These are phyloP conservation scores for Microsporum audouinii DNA, from an alignment of 2,329 filamentous ascomycete species.

Conservation along the genomic window DNA sequence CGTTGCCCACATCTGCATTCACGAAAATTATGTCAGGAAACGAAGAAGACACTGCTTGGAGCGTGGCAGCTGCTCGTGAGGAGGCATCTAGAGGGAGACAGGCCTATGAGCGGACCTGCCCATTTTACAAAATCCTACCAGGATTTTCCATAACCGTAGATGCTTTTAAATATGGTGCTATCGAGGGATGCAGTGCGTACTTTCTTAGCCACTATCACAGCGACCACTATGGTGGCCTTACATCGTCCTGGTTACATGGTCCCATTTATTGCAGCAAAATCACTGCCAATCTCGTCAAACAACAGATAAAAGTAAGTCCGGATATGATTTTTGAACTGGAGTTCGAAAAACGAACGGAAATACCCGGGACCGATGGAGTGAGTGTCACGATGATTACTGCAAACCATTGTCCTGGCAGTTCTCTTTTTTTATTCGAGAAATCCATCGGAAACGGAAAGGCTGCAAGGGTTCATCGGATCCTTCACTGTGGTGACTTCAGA, in stretches of 20 bases:
- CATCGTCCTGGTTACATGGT: constrained; percentile 77
- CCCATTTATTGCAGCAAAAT: constrained; percentile 94
- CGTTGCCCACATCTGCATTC: constrained; percentile 58
- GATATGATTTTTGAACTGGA: constrained; percentile 78
- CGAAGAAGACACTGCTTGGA: constrained; percentile 84
- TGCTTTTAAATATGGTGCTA: constrained; percentile 87
- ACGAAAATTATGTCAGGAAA: constrained; percentile 86
- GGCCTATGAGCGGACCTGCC: constrained; percentile 79
- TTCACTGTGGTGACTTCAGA: constrained; percentile 93
- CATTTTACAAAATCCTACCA: constrained; percentile 97
- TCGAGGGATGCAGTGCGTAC: constrained; percentile 84
- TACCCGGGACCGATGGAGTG: constrained; percentile 72
- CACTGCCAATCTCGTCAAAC: constrained; percentile 77
- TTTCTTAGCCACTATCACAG: constrained; percentile 97
- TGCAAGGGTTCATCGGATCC: constrained; percentile 59
- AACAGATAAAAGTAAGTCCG: constrained; percentile 72
- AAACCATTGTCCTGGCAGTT: constrained; percentile 93
- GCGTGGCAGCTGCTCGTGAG: constrained; percentile 69
- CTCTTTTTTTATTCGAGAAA: constrained; percentile 87
- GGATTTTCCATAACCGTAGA: constrained; percentile 89
- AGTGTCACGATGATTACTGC: constrained; percentile 89
- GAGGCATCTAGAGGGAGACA: constrained; percentile 68
- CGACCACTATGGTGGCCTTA: constrained; percentile 90
- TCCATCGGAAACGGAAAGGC: constrained; percentile 48
- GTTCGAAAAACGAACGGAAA: constrained; percentile 67